These are phyloP conservation scores for Phanerochaete sordida DNA, from an alignment of 768 basidiomycete genomes.

Conservation along the genomic window DNA sequence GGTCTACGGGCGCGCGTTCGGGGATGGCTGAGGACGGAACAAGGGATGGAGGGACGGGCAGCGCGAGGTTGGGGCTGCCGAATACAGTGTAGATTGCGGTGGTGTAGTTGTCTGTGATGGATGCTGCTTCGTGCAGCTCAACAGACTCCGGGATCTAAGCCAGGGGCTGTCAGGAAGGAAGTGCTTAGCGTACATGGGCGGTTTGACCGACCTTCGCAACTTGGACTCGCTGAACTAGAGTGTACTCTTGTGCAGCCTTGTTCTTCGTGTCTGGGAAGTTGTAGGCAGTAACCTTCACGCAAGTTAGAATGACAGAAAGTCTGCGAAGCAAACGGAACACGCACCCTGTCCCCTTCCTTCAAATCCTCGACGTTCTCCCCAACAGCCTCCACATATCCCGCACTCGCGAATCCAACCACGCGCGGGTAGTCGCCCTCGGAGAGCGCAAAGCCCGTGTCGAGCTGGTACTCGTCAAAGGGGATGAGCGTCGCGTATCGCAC, in stretches of 20 bases:
- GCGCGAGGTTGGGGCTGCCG: background rate
- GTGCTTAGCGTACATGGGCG: background rate
- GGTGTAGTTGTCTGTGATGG: conserved; percentile 7
- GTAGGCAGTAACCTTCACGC: background rate
- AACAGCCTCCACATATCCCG: background rate
- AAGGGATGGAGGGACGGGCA: background rate
- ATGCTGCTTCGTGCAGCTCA: background rate
- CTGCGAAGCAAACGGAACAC: background rate
- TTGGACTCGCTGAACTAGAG: background rate
- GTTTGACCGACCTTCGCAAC: background rate
- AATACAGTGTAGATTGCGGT: conserved; percentile 8
- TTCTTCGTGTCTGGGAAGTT: background rate
- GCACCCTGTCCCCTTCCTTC: conserved; percentile 1
- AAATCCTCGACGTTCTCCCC: conserved; percentile 5
- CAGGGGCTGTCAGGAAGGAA: too few species aligned
- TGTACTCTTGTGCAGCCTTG: conserved; percentile 7
- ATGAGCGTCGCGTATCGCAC: conserved; percentile 2
- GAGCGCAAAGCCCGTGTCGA: background rate
- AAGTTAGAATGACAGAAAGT: background rate
- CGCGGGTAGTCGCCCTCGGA: background rate
- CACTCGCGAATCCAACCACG: background rate
- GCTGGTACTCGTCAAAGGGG: conserved; percentile 3
- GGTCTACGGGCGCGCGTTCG: background rate
- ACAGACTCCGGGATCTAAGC: background rate
- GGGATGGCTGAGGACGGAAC: background rate